Percentiles rank a stretch among this genome's conserved stretches.
Conservation (phyloP, 495 filamentous ascomycete genomes). For the Lindgomyces ingoldianus region DNA sequence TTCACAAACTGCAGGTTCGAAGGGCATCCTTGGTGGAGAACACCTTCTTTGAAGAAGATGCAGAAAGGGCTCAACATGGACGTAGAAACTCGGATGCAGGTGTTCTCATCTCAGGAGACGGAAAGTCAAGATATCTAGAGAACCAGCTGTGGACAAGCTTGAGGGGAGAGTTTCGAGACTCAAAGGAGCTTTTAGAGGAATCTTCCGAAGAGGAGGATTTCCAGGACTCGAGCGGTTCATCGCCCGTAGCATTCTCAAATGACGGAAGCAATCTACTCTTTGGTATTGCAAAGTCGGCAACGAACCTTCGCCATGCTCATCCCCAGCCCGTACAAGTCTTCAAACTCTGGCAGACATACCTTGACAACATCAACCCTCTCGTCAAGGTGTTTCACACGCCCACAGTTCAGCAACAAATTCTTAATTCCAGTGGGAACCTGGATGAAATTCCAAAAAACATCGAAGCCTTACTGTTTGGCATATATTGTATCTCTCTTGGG, state of each 20-base stretch:
- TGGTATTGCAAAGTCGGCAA: background rate
- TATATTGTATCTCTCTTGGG: constrained; percentile 56
- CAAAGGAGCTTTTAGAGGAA: constrained; percentile 25
- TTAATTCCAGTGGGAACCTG: constrained; percentile 47
- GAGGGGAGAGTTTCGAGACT: constrained; percentile 30
- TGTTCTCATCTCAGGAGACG: constrained; percentile 14
- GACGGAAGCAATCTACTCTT: constrained; percentile 20
- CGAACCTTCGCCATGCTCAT: constrained; percentile 25
- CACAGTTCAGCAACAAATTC: constrained; percentile 56
- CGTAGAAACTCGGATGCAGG: background rate
- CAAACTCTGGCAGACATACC: constrained; percentile 62
- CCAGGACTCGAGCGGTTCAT: background rate
- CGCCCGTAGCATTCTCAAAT: background rate
- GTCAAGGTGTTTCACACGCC: constrained; percentile 72
- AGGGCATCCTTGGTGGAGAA: background rate
- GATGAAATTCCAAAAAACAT: constrained; percentile 50
- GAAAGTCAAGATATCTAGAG: constrained; percentile 32
- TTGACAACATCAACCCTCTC: constrained; percentile 58
- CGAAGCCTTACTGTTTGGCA: constrained; percentile 49
- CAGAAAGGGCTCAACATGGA: no score
- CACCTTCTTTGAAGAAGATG: background rate
- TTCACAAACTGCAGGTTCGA: background rate
- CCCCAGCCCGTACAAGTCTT: constrained; percentile 38
- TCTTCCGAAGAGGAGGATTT: constrained; percentile 17
- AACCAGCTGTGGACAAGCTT: constrained; percentile 31